Conservation (phyloP, 805 yeast species). For the Ogataea dorogensis region DNA sequence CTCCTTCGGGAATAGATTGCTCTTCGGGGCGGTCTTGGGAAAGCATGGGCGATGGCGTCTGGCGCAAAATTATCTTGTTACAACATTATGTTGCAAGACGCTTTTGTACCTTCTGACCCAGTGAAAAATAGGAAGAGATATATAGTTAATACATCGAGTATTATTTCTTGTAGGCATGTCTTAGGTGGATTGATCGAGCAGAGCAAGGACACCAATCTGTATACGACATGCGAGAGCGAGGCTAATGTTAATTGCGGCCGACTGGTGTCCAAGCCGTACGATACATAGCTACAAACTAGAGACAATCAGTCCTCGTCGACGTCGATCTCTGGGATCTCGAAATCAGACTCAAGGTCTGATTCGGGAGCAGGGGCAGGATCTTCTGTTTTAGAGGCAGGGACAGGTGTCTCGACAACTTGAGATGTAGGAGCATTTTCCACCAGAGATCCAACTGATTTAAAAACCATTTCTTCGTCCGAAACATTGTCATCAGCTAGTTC, state of each 20-base stretch:
- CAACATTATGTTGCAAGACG: conserved; percentile 30
- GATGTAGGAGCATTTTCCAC: conserved; percentile 15
- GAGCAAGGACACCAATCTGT: conserved; percentile 22
- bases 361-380: conserved; percentile 14
- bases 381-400: too few species aligned
- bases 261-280: conserved; percentile 7
- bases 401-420: too few species aligned
- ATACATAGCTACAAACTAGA: conserved; percentile 9
- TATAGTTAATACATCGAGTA: conserved; percentile 8
- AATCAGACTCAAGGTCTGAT: conserved; percentile 33
- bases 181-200: conserved; percentile 24
- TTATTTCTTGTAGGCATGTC: conserved; percentile 17
- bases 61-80: conserved; percentile 37
- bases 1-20: conserved; percentile 20
- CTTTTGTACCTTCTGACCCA: conserved; percentile 36
- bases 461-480: conserved; percentile 19
- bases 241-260: conserved; percentile 20
- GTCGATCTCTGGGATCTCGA: conserved; percentile 38
- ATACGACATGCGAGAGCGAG: conserved; percentile 25
- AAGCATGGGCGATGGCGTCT: conserved; percentile 34
- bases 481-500: conserved; percentile 12
- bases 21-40: conserved; percentile 26
- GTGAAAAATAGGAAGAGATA: conserved; percentile 12
- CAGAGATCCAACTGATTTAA: conserved; percentile 15
- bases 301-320: conserved; percentile 31